phyloP scores from a whole-genome alignment of 768 basidiomycete genomes.

The Asterophora lycoperdoides region DNA sequence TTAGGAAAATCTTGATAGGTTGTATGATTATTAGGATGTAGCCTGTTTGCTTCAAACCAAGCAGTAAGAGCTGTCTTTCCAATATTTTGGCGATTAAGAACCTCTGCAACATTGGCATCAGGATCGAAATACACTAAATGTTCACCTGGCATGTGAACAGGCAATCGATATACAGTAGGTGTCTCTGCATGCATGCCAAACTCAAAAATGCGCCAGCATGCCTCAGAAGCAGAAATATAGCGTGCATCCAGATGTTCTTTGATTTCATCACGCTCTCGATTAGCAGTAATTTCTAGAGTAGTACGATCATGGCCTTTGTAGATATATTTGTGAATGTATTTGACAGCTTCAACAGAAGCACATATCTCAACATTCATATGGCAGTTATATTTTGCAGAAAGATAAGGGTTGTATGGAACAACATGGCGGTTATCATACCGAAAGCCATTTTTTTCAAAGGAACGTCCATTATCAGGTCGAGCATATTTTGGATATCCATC shows the following conservation, averaged over 20 bases:
- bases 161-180: slow-evolving; percentile 31
- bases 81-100: slow-evolving; percentile 9
- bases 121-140: slow-evolving; percentile 28
- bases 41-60: slow-evolving; percentile 28
- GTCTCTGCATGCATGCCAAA: slow-evolving; percentile 27
- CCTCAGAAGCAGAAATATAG: slow-evolving; percentile 24
- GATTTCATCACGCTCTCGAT: slow-evolving; percentile 25
- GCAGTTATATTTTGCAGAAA: too few species aligned
- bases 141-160: slow-evolving; percentile 32
- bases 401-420: too few species aligned
- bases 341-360: slow-evolving; percentile 32
- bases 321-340: slow-evolving; percentile 43
- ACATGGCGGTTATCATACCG: too few species aligned
- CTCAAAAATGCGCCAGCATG: slow-evolving; percentile 20
- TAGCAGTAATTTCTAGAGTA: slow-evolving; percentile 1
- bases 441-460: too few species aligned
- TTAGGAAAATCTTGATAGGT: slow-evolving; percentile 33
- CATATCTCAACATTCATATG: too few species aligned
- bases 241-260: slow-evolving; percentile 10
- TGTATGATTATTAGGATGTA: slow-evolving; percentile 1
- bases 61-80: slow-evolving; percentile 24
- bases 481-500: too few species aligned
- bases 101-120: slow-evolving; percentile 17
- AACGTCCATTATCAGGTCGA: too few species aligned
- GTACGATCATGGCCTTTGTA: slow-evolving; percentile 35